phyloP scores from a whole-genome alignment of 139 green algal species.

The Nannochloris sp. region DNA sequence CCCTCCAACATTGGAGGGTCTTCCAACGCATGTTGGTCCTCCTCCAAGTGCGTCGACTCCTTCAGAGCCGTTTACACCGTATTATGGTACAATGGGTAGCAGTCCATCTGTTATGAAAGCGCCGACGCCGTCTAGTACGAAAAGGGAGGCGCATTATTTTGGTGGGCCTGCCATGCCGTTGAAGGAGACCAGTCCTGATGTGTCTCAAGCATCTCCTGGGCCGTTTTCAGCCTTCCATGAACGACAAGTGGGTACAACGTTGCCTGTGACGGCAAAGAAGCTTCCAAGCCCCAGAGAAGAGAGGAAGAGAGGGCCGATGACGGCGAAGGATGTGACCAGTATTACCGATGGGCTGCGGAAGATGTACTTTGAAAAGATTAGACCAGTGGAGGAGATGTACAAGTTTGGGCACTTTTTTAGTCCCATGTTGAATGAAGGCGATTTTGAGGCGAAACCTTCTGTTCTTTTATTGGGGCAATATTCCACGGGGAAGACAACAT shows the following conservation, averaged over 20 bases:
- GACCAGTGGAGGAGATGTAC: conserved; percentile 82
- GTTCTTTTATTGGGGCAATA: conserved; percentile 98
- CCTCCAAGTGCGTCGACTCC: neutral
- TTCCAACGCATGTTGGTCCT: conserved; percentile 3
- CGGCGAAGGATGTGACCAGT: conserved; percentile 59
- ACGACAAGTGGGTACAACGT: neutral
- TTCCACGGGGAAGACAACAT: conserved; percentile 93
- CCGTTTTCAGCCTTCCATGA: neutral
- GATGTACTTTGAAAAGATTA: conserved; percentile 88
- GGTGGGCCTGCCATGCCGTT: conserved; percentile 7
- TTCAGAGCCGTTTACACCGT: neutral
- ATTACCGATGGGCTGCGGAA: conserved; percentile 86
- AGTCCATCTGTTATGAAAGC: conserved; percentile 2
- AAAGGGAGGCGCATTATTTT: conserved; percentile 4
- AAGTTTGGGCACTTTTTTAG: conserved; percentile 90
- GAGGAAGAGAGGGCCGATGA: conserved; percentile 20
- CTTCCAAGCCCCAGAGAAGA: neutral
- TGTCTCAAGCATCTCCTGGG: neutral
- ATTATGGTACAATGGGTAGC: neutral
- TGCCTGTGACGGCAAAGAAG: no score
- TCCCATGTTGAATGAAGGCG: conserved; percentile 65
- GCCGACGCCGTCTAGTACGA: neutral
- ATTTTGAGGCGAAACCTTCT: conserved; percentile 95
- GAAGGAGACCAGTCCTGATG: neutral
- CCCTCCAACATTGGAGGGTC: conserved; percentile 16